phyloP scores from a whole-genome alignment of 257 asterid genomes.

The Ehretia macrophylla region DNA sequence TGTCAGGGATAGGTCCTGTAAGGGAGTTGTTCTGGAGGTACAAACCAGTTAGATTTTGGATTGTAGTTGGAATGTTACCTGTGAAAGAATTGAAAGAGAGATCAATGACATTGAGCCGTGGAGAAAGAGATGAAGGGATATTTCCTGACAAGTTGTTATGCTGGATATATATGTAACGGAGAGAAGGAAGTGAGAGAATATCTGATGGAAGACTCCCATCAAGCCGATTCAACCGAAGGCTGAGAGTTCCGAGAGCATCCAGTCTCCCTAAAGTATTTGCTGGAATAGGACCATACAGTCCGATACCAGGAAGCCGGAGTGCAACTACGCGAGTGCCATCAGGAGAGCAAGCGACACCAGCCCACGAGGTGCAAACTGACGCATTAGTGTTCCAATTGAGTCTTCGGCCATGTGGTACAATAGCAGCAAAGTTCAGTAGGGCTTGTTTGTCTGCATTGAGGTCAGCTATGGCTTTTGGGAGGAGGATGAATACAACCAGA shows the following conservation, averaged over 20 bases:
- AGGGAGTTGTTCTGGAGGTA: constrained; percentile 67
- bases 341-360: constrained; percentile 55
- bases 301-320: constrained; percentile 67
- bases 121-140: constrained; percentile 47
- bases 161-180: constrained; percentile 60
- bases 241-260: constrained; percentile 55
- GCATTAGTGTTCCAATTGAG: constrained; percentile 51
- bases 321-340: constrained; percentile 39
- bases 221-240: constrained; percentile 59
- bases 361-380: constrained; percentile 54
- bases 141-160: constrained; percentile 49
- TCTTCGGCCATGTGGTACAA: constrained; percentile 46
- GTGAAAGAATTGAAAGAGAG: constrained; percentile 67
- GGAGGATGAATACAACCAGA: constrained; percentile 18
- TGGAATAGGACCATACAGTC: constrained; percentile 66
- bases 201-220: constrained; percentile 58
- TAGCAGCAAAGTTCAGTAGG: constrained; percentile 56
- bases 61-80: constrained; percentile 39
- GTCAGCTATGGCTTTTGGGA: constrained; percentile 27
- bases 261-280: constrained; percentile 55
- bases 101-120: constrained; percentile 47
- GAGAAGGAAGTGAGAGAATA: constrained; percentile 56
- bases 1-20: constrained; percentile 54
- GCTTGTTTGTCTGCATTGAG: constrained; percentile 64
- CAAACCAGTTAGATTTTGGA: constrained; percentile 42